Conservation (phyloP, 2,329 filamentous ascomycete species). For the Talaromyces sp. region DNA sequence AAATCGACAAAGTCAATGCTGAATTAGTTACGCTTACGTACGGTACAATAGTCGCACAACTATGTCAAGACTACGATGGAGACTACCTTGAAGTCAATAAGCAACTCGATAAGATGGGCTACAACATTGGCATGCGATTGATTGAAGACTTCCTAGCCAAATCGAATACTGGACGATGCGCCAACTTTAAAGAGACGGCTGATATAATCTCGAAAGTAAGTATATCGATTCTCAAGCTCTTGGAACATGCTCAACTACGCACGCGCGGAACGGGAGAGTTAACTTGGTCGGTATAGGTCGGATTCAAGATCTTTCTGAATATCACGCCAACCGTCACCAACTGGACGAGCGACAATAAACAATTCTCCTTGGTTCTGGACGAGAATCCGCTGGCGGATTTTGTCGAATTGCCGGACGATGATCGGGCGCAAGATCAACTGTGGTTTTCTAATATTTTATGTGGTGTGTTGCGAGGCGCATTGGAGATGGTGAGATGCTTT, state of each 20-base stretch:
- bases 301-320: slow-evolving; percentile 98
- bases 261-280: background rate
- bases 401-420: slow-evolving; percentile 94
- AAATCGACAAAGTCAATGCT: slow-evolving; percentile 96
- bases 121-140: slow-evolving; percentile 92
- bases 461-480: slow-evolving; percentile 80
- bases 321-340: slow-evolving; percentile 90
- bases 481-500: slow-evolving; percentile 76
- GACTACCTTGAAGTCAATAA: slow-evolving; percentile 96
- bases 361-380: slow-evolving; percentile 93
- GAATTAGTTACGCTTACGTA: slow-evolving; percentile 97
- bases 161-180: slow-evolving; percentile 82
- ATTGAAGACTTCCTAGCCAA: slow-evolving; percentile 98
- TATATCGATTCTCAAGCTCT: background rate
- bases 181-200: slow-evolving; percentile 91
- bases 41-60: slow-evolving; percentile 91
- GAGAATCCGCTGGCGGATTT: slow-evolving; percentile 97
- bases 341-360: slow-evolving; percentile 94
- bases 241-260: background rate
- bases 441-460: slow-evolving; percentile 99
- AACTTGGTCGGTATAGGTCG: slow-evolving; percentile 59
- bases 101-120: slow-evolving; percentile 98
- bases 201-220: slow-evolving; percentile 89
- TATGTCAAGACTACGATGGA: slow-evolving; percentile 93
- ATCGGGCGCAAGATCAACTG: slow-evolving; percentile 88